phyloP scores from a whole-genome alignment of 257 asterid species.

The Ballota nigra region DNA sequence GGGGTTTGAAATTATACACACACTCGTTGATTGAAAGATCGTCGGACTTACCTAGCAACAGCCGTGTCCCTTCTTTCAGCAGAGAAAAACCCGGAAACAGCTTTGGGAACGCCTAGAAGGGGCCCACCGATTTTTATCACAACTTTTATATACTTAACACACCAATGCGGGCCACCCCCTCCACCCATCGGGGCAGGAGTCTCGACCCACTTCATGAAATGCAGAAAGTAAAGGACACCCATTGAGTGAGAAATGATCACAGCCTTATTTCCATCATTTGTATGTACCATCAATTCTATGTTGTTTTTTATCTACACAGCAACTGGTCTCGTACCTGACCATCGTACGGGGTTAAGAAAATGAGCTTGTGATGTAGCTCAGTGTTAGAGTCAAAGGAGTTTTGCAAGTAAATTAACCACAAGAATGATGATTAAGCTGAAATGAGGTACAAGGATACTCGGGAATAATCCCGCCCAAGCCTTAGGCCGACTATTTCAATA shows the following conservation, averaged over 20 bases:
- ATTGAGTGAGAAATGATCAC: conserved; percentile 85
- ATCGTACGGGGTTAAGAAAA: not conserved
- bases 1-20: not conserved
- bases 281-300: conserved; percentile 73
- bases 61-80: conserved; percentile 71
- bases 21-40: not conserved
- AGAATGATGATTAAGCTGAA: too few relatives aligned
- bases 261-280: conserved; percentile 75
- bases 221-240: conserved; percentile 83
- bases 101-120: conserved; percentile 67
- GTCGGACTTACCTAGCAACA: conserved; percentile 42
- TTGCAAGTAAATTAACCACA: too few relatives aligned
- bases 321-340: conserved; percentile 75
- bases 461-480: too few relatives aligned
- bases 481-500: too few relatives aligned
- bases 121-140: conserved; percentile 91
- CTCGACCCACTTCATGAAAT: conserved; percentile 96
- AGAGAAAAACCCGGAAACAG: conserved; percentile 63
- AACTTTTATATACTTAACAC: conserved; percentile 75
- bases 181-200: conserved; percentile 93
- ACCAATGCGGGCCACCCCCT: conserved; percentile 91
- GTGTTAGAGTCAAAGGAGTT: too few relatives aligned
- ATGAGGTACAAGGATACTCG: too few relatives aligned
- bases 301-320: conserved; percentile 70
- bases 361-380: too few relatives aligned